Evolutionary conservation across 192 early-diverging fungal species (phyloP).

Genomic region (Rhizophagus sp.): DNA sequence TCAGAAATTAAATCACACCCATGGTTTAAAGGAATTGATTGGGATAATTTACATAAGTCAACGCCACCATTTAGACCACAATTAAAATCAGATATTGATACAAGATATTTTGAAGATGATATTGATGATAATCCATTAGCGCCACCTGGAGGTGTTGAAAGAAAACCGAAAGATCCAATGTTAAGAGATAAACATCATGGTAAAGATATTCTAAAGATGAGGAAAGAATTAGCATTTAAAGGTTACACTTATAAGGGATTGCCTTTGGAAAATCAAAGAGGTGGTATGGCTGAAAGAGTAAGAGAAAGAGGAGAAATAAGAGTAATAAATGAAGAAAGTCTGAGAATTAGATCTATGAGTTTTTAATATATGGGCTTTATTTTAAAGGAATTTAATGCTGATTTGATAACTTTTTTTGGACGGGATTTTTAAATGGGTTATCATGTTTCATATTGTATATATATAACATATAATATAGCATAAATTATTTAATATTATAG

Average conservation of each 20-base stretch:
- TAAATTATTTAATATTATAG: too few species aligned
- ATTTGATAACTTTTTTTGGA: background rate
- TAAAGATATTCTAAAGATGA: conserved; percentile 55
- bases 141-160: conserved; percentile 46
- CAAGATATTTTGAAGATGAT: conserved; percentile 86
- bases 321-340: conserved; percentile 1
- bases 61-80: conserved; percentile 85
- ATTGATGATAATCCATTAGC: conserved; percentile 46
- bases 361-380: background rate
- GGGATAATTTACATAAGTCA: conserved; percentile 61
- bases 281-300: conserved; percentile 34
- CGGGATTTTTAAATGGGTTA: background rate
- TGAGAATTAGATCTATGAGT: conserved; percentile 25
- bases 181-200: conserved; percentile 49
- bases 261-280: conserved; percentile 43
- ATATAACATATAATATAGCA: too few species aligned
- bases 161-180: conserved; percentile 43
- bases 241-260: conserved; percentile 57
- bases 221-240: conserved; percentile 63
- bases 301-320: conserved; percentile 32
- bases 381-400: too few species aligned
- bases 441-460: background rate
- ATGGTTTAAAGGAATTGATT: conserved; percentile 74
- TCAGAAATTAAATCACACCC: conserved; percentile 77
- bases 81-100: conserved; percentile 75